Evolutionary conservation across 2,329 filamentous ascomycete species (phyloP).

Genomic region (Colletotrichum ledebouriae): DNA sequence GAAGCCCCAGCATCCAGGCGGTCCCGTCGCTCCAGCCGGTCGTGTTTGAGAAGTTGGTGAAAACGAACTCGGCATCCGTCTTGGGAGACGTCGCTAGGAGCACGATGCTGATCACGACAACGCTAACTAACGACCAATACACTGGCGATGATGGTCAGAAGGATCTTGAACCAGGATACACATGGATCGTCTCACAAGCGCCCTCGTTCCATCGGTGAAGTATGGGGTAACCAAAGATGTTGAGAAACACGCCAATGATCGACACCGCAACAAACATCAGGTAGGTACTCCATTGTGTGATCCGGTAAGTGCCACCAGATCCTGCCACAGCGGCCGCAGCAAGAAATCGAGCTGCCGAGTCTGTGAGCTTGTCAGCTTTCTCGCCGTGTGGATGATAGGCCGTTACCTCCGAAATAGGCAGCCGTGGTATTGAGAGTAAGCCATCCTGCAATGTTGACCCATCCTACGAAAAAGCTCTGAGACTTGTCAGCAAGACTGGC

Average conservation of each 20-base stretch:
- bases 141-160: slow-evolving; percentile 45
- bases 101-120: slow-evolving; percentile 59
- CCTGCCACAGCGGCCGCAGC: slow-evolving; percentile 57
- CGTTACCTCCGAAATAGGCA: slow-evolving; percentile 57
- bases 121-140: slow-evolving; percentile 57
- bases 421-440: slow-evolving; percentile 59
- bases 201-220: slow-evolving; percentile 58
- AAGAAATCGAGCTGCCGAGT: slow-evolving; percentile 55
- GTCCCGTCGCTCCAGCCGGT: slow-evolving; percentile 62
- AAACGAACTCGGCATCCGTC: slow-evolving; percentile 58
- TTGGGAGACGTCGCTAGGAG: slow-evolving; percentile 59
- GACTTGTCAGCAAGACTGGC: not conserved
- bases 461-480: slow-evolving; percentile 60
- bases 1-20: slow-evolving; percentile 61
- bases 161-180: not conserved
- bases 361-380: not conserved
- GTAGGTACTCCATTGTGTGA: slow-evolving; percentile 57
- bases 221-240: slow-evolving; percentile 57
- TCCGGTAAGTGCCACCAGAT: slow-evolving; percentile 53
- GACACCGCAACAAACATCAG: slow-evolving; percentile 57
- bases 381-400: no score
- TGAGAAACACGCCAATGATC: slow-evolving; percentile 54
- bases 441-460: slow-evolving; percentile 62
- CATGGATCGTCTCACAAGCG: slow-evolving; percentile 49
- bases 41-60: slow-evolving; percentile 59